Conservation (phyloP, 176 grass and related monocot species). For the Zea mays region DNA sequence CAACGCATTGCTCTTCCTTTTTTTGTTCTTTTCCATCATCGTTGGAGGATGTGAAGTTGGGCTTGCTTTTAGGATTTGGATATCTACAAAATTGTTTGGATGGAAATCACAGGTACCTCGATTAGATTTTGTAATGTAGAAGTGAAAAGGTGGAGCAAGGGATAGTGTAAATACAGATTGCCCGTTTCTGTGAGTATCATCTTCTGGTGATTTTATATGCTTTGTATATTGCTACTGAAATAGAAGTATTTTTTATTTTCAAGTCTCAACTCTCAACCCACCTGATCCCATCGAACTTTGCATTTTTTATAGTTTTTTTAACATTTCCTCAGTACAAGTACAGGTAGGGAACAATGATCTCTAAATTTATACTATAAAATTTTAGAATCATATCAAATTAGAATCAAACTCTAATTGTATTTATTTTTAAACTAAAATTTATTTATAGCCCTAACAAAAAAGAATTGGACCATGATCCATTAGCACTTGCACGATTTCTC, state of each 20-base stretch:
- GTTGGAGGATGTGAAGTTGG: conserved; percentile 17
- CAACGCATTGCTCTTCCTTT: background rate
- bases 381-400: too few relatives aligned
- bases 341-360: too few relatives aligned
- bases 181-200: conserved; percentile 13
- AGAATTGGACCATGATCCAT: background rate
- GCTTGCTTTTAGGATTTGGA: conserved; percentile 31
- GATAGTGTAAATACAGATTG: conserved; percentile 44
- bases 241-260: too few relatives aligned
- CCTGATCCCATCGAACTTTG: background rate
- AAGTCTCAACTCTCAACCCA: too few relatives aligned
- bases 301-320: too few relatives aligned
- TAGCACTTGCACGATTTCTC: background rate
- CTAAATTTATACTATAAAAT: too few relatives aligned
- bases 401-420: too few relatives aligned
- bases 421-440: too few relatives aligned
- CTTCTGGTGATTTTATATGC: background rate
- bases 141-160: conserved; percentile 24
- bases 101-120: conserved; percentile 4
- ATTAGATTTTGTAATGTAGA: conserved; percentile 45
- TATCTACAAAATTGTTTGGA: conserved; percentile 36
- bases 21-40: background rate
- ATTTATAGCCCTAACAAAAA: too few relatives aligned
- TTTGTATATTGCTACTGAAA: background rate
- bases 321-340: too few relatives aligned